phyloP scores from a whole-genome alignment of 352 stramenopile genomes.

The Phytophthora idaei region DNA sequence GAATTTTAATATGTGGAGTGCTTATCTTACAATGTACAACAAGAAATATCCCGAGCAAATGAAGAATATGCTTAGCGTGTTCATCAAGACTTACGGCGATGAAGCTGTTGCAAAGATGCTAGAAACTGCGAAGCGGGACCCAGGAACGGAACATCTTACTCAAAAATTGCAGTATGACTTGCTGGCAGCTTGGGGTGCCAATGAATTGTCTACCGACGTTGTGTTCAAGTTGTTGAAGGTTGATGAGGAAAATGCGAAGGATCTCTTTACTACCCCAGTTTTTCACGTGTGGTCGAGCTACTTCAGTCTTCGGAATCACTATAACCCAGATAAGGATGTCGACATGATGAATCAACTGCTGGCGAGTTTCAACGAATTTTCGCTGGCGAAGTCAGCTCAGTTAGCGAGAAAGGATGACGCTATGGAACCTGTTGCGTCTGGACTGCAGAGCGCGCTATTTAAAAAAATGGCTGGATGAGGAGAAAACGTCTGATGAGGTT shows the following conservation, averaged over 20 bases:
- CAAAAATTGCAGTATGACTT: neutral
- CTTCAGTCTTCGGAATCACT: neutral
- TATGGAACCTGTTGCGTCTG: neutral
- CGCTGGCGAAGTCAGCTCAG: neutral
- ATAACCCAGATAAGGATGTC: neutral
- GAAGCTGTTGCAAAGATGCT: neutral
- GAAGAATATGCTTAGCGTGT: neutral
- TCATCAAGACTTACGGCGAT: neutral
- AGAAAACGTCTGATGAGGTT: neutral
- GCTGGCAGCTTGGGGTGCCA: neutral
- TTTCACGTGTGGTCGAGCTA: neutral
- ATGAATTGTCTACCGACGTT: neutral
- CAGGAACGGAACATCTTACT: neutral
- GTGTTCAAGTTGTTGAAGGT: neutral
- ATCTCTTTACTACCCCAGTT: conserved; percentile 4
- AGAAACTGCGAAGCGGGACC: neutral
- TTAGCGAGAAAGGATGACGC: neutral
- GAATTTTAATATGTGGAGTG: neutral
- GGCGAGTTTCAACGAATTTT: neutral
- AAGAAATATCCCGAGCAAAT: neutral
- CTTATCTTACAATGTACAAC: neutral
- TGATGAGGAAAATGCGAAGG: neutral
- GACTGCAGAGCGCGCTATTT: neutral
- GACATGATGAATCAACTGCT: neutral
- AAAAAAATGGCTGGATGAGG: neutral